A percentile compares a stretch with the other conserved stretches of the same genome.
Conservation (phyloP, 169 alveolate species). For the Eimeria maxima region DNA sequence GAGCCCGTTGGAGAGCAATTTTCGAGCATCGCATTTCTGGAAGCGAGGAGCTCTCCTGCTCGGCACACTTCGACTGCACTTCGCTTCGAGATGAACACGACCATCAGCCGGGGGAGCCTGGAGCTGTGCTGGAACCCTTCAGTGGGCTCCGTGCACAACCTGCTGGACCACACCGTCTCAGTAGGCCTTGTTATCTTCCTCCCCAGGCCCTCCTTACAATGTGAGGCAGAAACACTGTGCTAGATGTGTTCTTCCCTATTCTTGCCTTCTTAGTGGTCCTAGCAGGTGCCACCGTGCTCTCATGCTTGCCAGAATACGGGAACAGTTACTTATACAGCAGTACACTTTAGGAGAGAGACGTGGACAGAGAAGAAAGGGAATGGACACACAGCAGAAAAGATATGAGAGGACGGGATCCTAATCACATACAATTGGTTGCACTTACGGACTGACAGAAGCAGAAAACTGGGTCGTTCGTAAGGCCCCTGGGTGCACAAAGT, state of each 20-base stretch:
- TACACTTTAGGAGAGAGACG: background rate
- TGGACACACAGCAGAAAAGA: background rate
- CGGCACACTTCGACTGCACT: background rate
- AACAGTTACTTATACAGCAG: background rate
- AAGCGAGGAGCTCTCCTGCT: background rate
- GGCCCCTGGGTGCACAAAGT: too few relatives aligned
- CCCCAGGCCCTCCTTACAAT: background rate
- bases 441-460: background rate
- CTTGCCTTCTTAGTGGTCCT: background rate
- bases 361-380: background rate
- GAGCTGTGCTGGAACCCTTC: slow-evolving; percentile 66
- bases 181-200: slow-evolving; percentile 61
- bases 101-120: background rate
- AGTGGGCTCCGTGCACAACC: slow-evolving; percentile 22
- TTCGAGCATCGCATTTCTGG: background rate
- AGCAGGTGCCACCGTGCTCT: background rate
- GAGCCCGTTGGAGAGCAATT: background rate
- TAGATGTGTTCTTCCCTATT: background rate
- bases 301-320: background rate
- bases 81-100: background rate
- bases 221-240: background rate
- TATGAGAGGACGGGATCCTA: background rate
- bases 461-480: background rate
- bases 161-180: slow-evolving; percentile 60
- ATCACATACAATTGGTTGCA: background rate